Evolutionary conservation across 306 rosid species (phyloP).

Genomic region (Dryas alaskensis): DNA sequence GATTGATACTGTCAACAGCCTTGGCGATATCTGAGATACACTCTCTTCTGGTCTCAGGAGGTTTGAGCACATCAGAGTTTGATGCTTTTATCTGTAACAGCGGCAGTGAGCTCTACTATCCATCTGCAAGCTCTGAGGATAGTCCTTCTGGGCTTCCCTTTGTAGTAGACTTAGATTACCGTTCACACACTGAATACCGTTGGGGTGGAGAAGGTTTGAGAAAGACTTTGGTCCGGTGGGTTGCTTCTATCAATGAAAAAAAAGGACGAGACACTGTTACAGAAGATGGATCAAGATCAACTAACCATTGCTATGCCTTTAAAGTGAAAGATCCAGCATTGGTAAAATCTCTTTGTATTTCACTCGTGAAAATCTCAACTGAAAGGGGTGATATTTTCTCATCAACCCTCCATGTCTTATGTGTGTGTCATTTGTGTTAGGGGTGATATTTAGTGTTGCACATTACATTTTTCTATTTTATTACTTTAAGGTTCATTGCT

Average conservation of each 20-base stretch:
- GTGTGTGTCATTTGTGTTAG: background rate
- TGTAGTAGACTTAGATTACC: conserved; percentile 47
- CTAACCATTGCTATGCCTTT: conserved; percentile 47
- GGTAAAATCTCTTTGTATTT: conserved; percentile 29
- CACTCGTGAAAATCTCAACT: background rate
- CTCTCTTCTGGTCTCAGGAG: conserved; percentile 38
- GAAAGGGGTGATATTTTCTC: background rate
- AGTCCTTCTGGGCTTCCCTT: conserved; percentile 53
- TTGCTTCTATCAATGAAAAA: conserved; percentile 38
- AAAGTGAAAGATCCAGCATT: conserved; percentile 33
- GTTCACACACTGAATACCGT: conserved; percentile 47
- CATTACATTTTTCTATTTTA: background rate
- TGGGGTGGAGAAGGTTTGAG: conserved; percentile 61
- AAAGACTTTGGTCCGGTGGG: conserved; percentile 56
- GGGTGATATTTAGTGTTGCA: background rate
- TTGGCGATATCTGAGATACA: conserved; percentile 38
- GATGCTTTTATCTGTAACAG: conserved; percentile 54
- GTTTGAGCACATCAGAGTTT: conserved; percentile 39
- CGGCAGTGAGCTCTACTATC: conserved; percentile 54
- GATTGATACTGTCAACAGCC: conserved; percentile 45
- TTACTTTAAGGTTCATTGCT: background rate
- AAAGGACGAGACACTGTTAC: conserved; percentile 25
- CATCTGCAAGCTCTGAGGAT: conserved; percentile 39
- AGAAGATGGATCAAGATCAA: conserved; percentile 38
- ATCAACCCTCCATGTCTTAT: background rate